A percentile compares a stretch with the other conserved stretches of the same genome.
Evolutionary conservation across 768 basidiomycete species (phyloP).

Genomic region (Lepiota brunneoincarnata): DNA sequence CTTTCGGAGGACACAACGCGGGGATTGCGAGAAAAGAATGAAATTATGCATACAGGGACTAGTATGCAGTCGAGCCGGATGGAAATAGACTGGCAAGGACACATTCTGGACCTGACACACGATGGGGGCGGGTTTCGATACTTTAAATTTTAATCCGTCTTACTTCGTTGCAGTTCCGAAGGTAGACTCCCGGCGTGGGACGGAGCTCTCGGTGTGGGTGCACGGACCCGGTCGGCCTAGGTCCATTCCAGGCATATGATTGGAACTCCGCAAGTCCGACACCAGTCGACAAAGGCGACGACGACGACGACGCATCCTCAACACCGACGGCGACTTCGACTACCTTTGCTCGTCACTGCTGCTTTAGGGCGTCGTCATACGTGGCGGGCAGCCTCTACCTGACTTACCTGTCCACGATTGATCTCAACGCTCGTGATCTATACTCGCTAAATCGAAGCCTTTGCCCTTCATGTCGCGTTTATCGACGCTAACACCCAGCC

Average conservation of each 20-base stretch:
- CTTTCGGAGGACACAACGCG: too few species aligned
- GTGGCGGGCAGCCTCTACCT: not conserved
- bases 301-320: constrained; percentile 12
- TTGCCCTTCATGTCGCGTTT: constrained; percentile 34
- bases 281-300: constrained; percentile 10
- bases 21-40: too few species aligned
- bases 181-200: not conserved
- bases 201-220: not conserved
- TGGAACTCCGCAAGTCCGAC: constrained; percentile 26
- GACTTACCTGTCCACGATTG: not conserved
- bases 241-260: constrained; percentile 26
- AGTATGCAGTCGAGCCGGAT: too few species aligned
- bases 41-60: too few species aligned
- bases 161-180: not conserved
- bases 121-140: too few species aligned
- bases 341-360: not conserved
- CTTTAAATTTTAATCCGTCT: too few species aligned
- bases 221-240: constrained; percentile 16
- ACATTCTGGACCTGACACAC: too few species aligned
- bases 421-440: not conserved
- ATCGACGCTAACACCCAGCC: constrained; percentile 44
- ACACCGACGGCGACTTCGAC: constrained; percentile 11
- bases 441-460: constrained; percentile 14
- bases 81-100: too few species aligned
- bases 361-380: not conserved